These are phyloP conservation scores for Trichoderma polysporum DNA, from an alignment of 2,329 filamentous ascomycete species.

Conservation along the genomic window DNA sequence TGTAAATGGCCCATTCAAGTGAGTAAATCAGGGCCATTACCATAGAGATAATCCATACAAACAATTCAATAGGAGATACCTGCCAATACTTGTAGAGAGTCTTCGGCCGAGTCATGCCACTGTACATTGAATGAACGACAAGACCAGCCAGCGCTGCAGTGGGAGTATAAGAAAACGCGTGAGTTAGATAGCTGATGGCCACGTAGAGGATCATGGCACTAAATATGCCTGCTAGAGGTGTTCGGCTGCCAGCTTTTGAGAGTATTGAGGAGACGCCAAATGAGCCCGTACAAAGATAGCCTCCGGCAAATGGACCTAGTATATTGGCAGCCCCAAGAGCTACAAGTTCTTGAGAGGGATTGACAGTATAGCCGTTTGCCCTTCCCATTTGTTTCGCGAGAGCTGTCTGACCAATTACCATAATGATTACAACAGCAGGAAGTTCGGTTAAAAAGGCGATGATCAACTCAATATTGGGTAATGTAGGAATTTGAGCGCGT, in stretches of 20 bases:
- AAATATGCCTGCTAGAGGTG: conserved; percentile 74
- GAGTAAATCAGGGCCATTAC: conserved; percentile 52
- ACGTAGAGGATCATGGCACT: conserved; percentile 74
- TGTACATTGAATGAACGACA: conserved; percentile 81
- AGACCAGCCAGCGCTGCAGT: conserved; percentile 68
- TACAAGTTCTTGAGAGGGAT: conserved; percentile 76
- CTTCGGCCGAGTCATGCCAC: conserved; percentile 71
- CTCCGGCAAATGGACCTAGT: conserved; percentile 71
- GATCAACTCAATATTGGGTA: conserved; percentile 55
- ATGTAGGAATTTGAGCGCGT: conserved; percentile 56
- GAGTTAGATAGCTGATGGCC: conserved; percentile 73
- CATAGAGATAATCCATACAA: conserved; percentile 75
- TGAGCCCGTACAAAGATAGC: conserved; percentile 46
- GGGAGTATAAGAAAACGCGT: conserved; percentile 80
- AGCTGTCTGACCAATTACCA: conserved; percentile 80
- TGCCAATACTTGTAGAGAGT: conserved; percentile 77
- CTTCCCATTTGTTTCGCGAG: conserved; percentile 82
- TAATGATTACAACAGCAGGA: conserved; percentile 71
- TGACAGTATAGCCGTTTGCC: conserved; percentile 75
- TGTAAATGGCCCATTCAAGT: conserved; percentile 53
- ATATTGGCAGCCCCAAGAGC: conserved; percentile 76
- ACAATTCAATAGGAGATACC: conserved; percentile 68
- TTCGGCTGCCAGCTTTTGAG: conserved; percentile 78
- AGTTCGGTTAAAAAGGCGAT: conserved; percentile 59
- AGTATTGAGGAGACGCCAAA: conserved; percentile 75